Conservation (phyloP, 2,329 filamentous ascomycete genomes). For the Fusarium longipes region DNA sequence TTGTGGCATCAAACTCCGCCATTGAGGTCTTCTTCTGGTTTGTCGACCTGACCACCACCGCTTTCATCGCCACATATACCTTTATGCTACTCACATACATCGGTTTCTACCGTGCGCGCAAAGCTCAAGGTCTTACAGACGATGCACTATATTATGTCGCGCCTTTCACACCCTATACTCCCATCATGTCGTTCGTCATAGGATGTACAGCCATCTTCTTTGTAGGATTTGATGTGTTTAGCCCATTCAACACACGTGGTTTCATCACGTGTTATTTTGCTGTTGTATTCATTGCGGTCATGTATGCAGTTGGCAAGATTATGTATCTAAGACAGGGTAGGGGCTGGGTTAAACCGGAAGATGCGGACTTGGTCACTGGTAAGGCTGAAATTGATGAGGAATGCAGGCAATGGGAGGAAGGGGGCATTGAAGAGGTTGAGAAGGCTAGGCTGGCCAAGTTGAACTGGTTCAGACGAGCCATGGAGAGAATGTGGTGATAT, state of each 20-base stretch:
- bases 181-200: constrained; percentile 60
- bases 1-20: constrained; percentile 59
- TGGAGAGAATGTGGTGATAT: constrained; percentile 54
- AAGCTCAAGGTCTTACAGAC: constrained; percentile 58
- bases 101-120: constrained; percentile 60
- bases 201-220: constrained; percentile 63
- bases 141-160: constrained; percentile 62
- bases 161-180: constrained; percentile 59
- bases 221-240: constrained; percentile 67
- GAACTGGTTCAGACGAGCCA: constrained; percentile 49
- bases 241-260: constrained; percentile 58
- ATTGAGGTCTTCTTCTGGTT: constrained; percentile 63
- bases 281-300: constrained; percentile 63
- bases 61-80: constrained; percentile 66
- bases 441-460: constrained; percentile 50
- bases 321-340: constrained; percentile 47
- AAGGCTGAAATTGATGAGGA: constrained; percentile 72
- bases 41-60: constrained; percentile 64
- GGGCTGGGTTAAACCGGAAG: constrained; percentile 13
- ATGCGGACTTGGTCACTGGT: constrained; percentile 56
- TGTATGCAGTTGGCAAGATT: constrained; percentile 57
- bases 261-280: constrained; percentile 67
- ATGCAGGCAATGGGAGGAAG: constrained; percentile 57
- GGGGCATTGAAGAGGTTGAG: constrained; percentile 59
- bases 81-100: constrained; percentile 56